Base-by-base conservation (phyloP, 192 early-diverging fungal genomes). In the Mortierella hygrophila region DNA sequence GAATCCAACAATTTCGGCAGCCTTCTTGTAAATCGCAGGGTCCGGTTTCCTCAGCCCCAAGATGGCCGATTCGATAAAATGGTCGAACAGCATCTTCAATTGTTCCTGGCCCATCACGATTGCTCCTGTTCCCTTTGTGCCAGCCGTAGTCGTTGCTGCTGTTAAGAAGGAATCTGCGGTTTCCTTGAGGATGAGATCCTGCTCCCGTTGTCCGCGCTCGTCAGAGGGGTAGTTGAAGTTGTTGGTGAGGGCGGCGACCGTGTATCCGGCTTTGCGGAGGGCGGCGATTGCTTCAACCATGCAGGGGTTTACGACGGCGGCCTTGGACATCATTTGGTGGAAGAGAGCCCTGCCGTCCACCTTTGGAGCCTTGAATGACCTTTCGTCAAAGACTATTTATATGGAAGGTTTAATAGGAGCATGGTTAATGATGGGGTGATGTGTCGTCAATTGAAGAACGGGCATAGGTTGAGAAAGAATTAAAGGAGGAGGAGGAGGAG, bases 21-120 rank as follows among this genome's bases (percentile, higher is more conserved):
- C 95, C 70, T 93, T 91, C 57, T 87, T 74, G 72, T 93, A 98
- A 70, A 97, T 91, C 38, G 83, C 88, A 4, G 93, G 94, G 79
- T 98, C 96, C 2, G 97, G 97, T 82, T 98, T 98, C 68, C 91
- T 85, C 76, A 97, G 87, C 6, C 96, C 96, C 35, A 96, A 90
- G 3, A 94, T 79, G 10, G 92, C 86, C 26, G 95, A 96, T 81
- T 97, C 96, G 68, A 97, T 92, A 91, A 93, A 95, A 38, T 90
- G 81, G 72, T 96, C 91, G 82, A 97, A 97, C 37, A 95, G 69
- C 0, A 71, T 49, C 29, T 78, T 89, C 44, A 95, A 76, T 54
- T 90, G 78, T 18, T 85, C 72, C 41, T 85, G 83, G 32, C 74
- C 83, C 83, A 85, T 85, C 54, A 88, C 75, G 0, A 89, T 74